Evolutionary conservation across 352 stramenopile genomes (phyloP), one percentile per base, ranked within the genome.

Genomic region (Pythium volutum): DNA sequence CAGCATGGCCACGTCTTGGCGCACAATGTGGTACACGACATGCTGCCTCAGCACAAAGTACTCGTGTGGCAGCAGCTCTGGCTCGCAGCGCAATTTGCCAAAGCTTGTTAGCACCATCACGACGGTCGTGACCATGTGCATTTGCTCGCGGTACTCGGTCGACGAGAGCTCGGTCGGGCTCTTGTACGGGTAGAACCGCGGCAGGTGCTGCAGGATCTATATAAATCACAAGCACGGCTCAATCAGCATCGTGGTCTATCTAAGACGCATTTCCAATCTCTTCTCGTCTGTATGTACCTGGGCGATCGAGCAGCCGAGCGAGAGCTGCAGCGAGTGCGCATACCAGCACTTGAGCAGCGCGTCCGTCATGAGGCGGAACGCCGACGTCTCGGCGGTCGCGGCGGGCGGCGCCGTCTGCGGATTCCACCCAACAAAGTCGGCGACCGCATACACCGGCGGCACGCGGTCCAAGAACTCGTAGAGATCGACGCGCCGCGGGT

Each of bases 41-140:
- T 96, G 84, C 62, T 95, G 79, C 6, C 77, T 81, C 26, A 97
- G 69, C 55, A 96, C 96, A n/a, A 84, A 87, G 53, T 96, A 96
- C 68, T 97, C 90, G 64, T 97, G 88, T 18, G 88, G 86, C 41
- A 97, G 75, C 42, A 97, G 74, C 22, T 96, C 81, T 18, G 73
- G 74, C 29, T 93, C 82, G 53, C 84, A 93, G 14, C 73, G 72
- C 26, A 97, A 66, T 27, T 64, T 75, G 52, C 87, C 84, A 70
- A 90, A 95, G 59, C 89, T 82, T 20, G 82, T 89, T n/a, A 96
- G 67, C 20, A 95, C 88, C 63, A 96, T 77, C 4, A 97, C 81
- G 8, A 96, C 61, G 2, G 87, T 91, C n/a, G 85, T 84, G 20
- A 96, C 76, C 34, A 95, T 76, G 50, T 89, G 82, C 29, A 89